phyloP scores from a whole-genome alignment of 208 protist species.

The Endotrypanum monterogeii region DNA sequence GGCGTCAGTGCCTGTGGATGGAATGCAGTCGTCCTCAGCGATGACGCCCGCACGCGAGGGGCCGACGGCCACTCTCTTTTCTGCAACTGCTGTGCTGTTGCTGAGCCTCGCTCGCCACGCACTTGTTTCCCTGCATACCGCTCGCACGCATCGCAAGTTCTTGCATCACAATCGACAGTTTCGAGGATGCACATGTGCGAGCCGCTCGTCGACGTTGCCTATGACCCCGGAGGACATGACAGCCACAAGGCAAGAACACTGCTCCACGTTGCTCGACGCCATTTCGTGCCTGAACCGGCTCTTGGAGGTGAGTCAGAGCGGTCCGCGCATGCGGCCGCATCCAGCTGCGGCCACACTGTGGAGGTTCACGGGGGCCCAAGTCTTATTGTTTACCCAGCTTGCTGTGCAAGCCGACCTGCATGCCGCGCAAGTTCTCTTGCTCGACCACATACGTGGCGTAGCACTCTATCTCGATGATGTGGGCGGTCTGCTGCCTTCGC shows the following conservation, averaged over 20 bases:
- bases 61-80: conserved; percentile 30
- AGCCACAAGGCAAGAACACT: background rate
- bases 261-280: conserved; percentile 30
- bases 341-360: conserved; percentile 30
- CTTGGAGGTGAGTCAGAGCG: conserved; percentile 30
- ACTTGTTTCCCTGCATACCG: conserved; percentile 27
- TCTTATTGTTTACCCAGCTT: conserved; percentile 36
- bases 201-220: background rate
- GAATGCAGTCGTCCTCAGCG: conserved; percentile 6
- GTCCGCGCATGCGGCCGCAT: conserved; percentile 18
- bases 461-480: conserved; percentile 38
- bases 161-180: conserved; percentile 2
- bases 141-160: background rate
- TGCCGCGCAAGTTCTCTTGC: conserved; percentile 40
- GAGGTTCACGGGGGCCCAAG: conserved; percentile 28
- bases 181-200: too few species aligned
- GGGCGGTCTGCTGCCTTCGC: background rate
- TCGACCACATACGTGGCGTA: conserved; percentile 36
- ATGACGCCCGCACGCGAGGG: conserved; percentile 14
- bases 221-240: background rate
- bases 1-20: conserved; percentile 18
- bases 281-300: conserved; percentile 41
- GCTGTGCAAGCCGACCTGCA: conserved; percentile 26
- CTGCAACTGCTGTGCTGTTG: conserved; percentile 33
- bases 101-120: conserved; percentile 30